Evolutionary conservation across 306 rosid species (phyloP).

Genomic region (Cucurbita argyrosperma): DNA sequence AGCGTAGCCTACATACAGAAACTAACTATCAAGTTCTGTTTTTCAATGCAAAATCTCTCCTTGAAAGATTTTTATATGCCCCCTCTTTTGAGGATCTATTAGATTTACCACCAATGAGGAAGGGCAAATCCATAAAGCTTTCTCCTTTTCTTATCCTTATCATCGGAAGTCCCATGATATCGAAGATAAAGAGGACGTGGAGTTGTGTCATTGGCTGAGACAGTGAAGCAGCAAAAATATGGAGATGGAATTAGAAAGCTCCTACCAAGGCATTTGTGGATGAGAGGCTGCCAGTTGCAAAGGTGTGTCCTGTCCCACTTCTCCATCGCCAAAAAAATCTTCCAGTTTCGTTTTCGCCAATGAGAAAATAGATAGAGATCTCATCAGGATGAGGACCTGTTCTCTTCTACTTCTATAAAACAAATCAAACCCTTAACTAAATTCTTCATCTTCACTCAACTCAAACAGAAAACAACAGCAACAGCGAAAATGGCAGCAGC

Average conservation of each 20-base stretch:
- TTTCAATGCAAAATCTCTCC: background rate
- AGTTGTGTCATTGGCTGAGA: background rate
- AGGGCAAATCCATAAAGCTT: background rate
- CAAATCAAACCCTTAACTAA: background rate
- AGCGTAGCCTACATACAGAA: background rate
- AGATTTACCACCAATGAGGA: background rate
- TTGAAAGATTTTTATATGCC: too few species aligned
- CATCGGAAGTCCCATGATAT: background rate
- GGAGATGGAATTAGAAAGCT: background rate
- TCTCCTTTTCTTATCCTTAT: background rate
- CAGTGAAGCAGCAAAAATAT: background rate
- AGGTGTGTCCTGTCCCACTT: background rate
- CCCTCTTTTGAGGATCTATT: too few species aligned
- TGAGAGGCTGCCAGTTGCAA: background rate
- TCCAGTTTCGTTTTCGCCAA: slow-evolving; percentile 7
- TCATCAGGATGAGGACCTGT: slow-evolving; percentile 7
- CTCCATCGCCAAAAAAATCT: background rate
- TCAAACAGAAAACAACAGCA: background rate
- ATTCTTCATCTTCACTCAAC: background rate
- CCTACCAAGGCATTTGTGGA: background rate
- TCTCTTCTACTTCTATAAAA: background rate
- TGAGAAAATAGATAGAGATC: slow-evolving; percentile 13
- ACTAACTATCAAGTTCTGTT: background rate
- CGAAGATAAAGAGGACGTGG: background rate
- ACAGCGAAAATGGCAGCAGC: slow-evolving; percentile 12